These are phyloP conservation scores for Polyporus arcularius DNA, from an alignment of 768 basidiomycete species.

Conservation along the genomic window DNA sequence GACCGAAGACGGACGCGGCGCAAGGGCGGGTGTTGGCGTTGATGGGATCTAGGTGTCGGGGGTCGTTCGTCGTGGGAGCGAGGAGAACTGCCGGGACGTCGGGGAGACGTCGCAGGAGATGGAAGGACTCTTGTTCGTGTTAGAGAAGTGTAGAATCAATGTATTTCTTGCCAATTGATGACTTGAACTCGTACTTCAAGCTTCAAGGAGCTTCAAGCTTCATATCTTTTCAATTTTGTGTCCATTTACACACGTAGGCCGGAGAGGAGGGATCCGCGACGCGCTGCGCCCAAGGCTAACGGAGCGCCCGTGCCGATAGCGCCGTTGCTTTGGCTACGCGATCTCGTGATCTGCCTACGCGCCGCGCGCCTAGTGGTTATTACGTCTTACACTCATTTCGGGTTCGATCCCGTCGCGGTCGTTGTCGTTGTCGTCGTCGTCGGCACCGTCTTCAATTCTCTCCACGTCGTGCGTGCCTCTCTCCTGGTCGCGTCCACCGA, in stretches of 20 bases:
- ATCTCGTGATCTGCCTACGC: constrained; percentile 13
- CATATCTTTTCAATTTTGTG: too few species aligned
- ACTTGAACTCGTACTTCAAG: not conserved
- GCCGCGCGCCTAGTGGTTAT: constrained; percentile 2
- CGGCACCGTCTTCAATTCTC: constrained; percentile 10
- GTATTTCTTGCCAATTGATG: not conserved
- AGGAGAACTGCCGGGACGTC: too few species aligned
- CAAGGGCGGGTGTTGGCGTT: not conserved
- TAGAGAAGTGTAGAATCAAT: constrained; percentile 10
- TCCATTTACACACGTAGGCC: too few species aligned
- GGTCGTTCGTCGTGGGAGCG: constrained; percentile 4
- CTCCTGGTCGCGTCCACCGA: constrained; percentile 13
- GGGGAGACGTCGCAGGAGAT: too few species aligned
- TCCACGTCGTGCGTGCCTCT: constrained; percentile 11
- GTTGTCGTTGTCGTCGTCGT: constrained; percentile 7
- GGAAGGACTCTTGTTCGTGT: not conserved
- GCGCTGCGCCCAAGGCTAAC: not conserved
- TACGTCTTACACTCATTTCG: constrained; percentile 4
- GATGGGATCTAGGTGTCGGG: constrained; percentile 15
- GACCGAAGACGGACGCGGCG: not conserved
- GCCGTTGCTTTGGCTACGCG: constrained; percentile 18
- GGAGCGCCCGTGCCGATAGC: not conserved
- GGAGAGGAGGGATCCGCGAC: too few species aligned
- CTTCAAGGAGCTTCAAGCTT: too few species aligned
- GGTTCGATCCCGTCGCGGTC: not conserved